These are phyloP conservation scores for Solanum piurae DNA, from an alignment of 257 asterid species.

Conservation along the genomic window DNA sequence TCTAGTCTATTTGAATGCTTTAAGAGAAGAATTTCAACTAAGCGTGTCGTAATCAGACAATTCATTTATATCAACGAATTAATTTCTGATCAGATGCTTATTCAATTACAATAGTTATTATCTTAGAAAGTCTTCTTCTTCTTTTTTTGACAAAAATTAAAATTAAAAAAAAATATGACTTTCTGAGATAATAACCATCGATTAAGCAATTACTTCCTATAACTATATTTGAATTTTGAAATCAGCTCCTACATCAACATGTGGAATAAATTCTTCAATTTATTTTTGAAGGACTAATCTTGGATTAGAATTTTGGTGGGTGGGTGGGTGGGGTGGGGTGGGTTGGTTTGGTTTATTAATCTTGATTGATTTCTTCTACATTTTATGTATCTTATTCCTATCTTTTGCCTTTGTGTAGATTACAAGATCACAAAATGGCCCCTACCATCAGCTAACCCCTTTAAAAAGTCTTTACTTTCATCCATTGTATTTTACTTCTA, in stretches of 20 bases:
- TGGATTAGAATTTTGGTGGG: constrained; percentile 5
- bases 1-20: constrained; percentile 24
- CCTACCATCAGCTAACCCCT: constrained; percentile 11
- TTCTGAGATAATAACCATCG: neutral
- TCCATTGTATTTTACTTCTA: constrained; percentile 20
- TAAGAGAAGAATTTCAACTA: constrained; percentile 44
- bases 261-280: constrained; percentile 12
- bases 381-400: neutral
- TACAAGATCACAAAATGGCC: constrained; percentile 16
- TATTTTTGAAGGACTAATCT: constrained; percentile 5
- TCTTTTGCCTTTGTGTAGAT: constrained; percentile 1
- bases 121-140: neutral
- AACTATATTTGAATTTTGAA: neutral
- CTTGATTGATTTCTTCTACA: constrained; percentile 13
- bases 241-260: constrained; percentile 4
- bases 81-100: neutral
- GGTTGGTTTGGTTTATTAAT: constrained; percentile 6
- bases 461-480: neutral
- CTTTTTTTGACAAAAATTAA: neutral
- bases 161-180: too few relatives aligned
- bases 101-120: neutral
- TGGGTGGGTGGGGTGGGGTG: constrained; percentile 15
- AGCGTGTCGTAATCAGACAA: constrained; percentile 31
- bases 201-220: neutral
- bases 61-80: constrained; percentile 11